Evolutionary conservation across 2,329 filamentous ascomycete species (phyloP).

Genomic region (Bretziella fagacearum): DNA sequence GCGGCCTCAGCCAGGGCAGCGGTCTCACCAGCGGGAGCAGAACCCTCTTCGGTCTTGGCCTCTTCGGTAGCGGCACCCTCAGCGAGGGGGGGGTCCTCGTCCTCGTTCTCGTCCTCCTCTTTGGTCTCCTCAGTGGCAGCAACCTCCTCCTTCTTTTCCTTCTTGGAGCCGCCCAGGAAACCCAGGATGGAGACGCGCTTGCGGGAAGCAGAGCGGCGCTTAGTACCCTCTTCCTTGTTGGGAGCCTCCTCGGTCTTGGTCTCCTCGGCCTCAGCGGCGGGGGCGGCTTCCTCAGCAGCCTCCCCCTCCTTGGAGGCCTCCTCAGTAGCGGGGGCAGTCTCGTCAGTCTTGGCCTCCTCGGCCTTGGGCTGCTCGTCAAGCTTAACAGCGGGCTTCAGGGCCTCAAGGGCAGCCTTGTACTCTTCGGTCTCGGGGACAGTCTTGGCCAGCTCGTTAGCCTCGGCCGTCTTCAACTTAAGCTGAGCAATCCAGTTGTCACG

Average conservation of each 20-base stretch:
- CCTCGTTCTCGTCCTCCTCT: conserved; percentile 19
- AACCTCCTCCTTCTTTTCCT: conserved; percentile 27
- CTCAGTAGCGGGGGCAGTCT: conserved; percentile 22
- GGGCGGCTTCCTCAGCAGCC: conserved; percentile 21
- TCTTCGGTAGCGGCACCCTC: conserved; percentile 20
- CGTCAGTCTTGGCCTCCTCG: conserved; percentile 25
- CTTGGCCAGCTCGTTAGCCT: conserved; percentile 67
- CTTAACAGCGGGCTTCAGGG: conserved; percentile 35
- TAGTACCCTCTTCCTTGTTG: conserved; percentile 25
- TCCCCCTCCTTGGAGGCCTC: conserved; percentile 21
- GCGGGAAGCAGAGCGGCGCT: conserved; percentile 45
- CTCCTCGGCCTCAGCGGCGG: conserved; percentile 20
- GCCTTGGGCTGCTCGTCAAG: conserved; percentile 29
- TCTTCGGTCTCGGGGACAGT: conserved; percentile 60
- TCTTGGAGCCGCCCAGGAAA: conserved; percentile 38
- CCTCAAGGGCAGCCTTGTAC: conserved; percentile 76
- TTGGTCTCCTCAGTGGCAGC: conserved; percentile 16
- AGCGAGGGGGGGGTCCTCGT: conserved; percentile 18
- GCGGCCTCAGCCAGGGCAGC: conserved; percentile 21
- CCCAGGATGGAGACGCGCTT: conserved; percentile 51
- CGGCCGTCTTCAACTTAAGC: conserved; percentile 63
- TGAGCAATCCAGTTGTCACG: conserved; percentile 86
- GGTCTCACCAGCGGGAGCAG: conserved; percentile 20
- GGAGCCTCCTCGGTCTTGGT: conserved; percentile 23
- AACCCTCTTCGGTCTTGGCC: conserved; percentile 21